Conservation (phyloP, 2,329 filamentous ascomycete species). For the Fusarium devonianum region DNA sequence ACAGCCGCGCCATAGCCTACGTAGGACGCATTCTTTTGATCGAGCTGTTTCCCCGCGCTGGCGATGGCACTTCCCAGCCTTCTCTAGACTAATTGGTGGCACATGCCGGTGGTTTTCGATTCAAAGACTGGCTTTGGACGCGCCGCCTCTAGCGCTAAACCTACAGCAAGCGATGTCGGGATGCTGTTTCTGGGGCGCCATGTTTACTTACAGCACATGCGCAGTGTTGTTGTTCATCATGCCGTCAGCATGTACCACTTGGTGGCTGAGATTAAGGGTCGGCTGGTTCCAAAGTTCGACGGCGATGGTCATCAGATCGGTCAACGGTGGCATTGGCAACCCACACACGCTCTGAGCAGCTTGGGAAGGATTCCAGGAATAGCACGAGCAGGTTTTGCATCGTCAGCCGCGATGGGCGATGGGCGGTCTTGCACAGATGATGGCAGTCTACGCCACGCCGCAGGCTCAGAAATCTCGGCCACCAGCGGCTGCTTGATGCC, state of each 20-base stretch:
- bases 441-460: constrained; percentile 17
- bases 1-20: constrained; percentile 25
- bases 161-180: neutral
- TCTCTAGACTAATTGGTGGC: constrained; percentile 3
- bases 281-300: constrained; percentile 7
- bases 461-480: constrained; percentile 4
- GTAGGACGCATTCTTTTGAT: constrained; percentile 23
- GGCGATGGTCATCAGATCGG: neutral
- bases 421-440: constrained; percentile 2
- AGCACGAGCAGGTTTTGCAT: constrained; percentile 8
- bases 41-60: neutral
- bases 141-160: constrained; percentile 4
- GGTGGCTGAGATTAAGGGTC: constrained; percentile 19
- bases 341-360: constrained; percentile 1
- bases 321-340: constrained; percentile 3
- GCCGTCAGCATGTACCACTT: constrained; percentile 2
- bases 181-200: constrained; percentile 18
- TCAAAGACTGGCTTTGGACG: constrained; percentile 6
- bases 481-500: constrained; percentile 10
- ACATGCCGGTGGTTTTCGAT: constrained; percentile 15
- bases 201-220: too few species aligned
- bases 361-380: constrained; percentile 3
- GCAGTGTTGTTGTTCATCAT: constrained; percentile 19
- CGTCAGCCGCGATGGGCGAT: constrained; percentile 1
- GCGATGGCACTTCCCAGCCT: constrained; percentile 12